Base-by-base conservation (phyloP, 2,329 filamentous ascomycete species). In the Pseudocercospora pini-densiflorae region DNA sequence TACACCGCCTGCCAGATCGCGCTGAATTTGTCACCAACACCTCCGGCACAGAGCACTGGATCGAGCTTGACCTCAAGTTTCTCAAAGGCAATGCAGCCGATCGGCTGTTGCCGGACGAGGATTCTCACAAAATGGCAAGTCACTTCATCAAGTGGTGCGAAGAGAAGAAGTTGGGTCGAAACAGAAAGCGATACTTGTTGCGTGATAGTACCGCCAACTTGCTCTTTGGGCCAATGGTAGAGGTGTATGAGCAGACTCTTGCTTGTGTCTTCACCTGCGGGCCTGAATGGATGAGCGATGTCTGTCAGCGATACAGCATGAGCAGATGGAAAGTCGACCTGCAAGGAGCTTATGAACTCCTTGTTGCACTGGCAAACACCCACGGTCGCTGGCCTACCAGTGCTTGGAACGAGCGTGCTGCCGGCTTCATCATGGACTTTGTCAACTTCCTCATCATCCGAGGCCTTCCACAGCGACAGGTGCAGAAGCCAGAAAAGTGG, bases 191-290 rank as follows among this genome's bases (percentile, higher is more conserved):
- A n/a, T 77, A 77, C 63, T 67, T 77, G 21, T 66, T 73, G 8
- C 65, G 71, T 40, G 75, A 77, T 59, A 49, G 63, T 3, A 70
- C 70, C 7, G 67, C 73, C 12, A 78, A 81, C 33, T 69, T 74
- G 3, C 75, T 79, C 16, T 78, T 78, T 21, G 73, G 78, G 14
- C 72, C 76, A 1, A 78, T 81, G 74, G 72, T 73, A n/a, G 81
- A 80, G 43, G 76, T 80, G 4, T 82, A 81, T 70, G 74, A 77
- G 14, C 78, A 81, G 62, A 80, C 79, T 4, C 72, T 82, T 2
- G 78, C 79, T 2, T 81, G 79, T 67, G 72, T 79, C 1, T 76
- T 81, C 62, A 74, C 77, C 9, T 81, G 78, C 68, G 80, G 81
- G 1, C 70, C 78, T 0, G 70, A 77, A 40, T 82, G 79, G 79